A percentile compares a stretch with the other conserved stretches of the same genome.
Conservation (phyloP, 1,284 basidiomycete genomes). For the Naganishia cerealis region DNA sequence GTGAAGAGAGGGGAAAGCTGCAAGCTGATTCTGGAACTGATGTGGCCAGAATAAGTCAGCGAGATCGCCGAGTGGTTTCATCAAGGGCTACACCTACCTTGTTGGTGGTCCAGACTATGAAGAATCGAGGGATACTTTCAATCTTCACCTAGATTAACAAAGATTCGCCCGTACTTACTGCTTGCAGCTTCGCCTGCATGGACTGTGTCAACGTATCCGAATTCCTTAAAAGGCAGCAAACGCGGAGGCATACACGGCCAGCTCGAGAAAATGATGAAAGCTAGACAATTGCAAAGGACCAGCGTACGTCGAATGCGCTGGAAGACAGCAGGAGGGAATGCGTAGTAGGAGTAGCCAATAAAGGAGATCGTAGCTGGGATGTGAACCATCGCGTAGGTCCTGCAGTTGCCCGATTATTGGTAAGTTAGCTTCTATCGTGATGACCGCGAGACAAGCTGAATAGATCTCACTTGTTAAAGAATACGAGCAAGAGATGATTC, state of each 20-base stretch:
- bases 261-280: slow-evolving; percentile 51
- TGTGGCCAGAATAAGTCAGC: neutral
- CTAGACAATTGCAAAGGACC: slow-evolving; percentile 50
- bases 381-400: slow-evolving; percentile 53
- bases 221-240: slow-evolving; percentile 44
- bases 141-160: neutral
- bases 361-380: slow-evolving; percentile 53
- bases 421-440: neutral
- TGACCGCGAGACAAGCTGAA: neutral
- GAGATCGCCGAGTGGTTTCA: neutral
- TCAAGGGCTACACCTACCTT: slow-evolving; percentile 36
- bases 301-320: slow-evolving; percentile 49
- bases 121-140: neutral
- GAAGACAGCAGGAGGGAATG: slow-evolving; percentile 45
- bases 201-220: slow-evolving; percentile 46
- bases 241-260: slow-evolving; percentile 54
- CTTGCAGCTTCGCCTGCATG: slow-evolving; percentile 46
- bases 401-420: slow-evolving; percentile 17
- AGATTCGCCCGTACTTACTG: slow-evolving; percentile 35
- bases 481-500: slow-evolving; percentile 39
- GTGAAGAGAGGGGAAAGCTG: slow-evolving; percentile 42
- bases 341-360: slow-evolving; percentile 48
- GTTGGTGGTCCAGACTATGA: slow-evolving; percentile 43
- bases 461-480: slow-evolving; percentile 48
- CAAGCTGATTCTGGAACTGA: slow-evolving; percentile 49